Percentiles rank a stretch among this genome's conserved stretches.
Conservation (phyloP, 176 grass and related monocot species). For the Oryza brachyantha region DNA sequence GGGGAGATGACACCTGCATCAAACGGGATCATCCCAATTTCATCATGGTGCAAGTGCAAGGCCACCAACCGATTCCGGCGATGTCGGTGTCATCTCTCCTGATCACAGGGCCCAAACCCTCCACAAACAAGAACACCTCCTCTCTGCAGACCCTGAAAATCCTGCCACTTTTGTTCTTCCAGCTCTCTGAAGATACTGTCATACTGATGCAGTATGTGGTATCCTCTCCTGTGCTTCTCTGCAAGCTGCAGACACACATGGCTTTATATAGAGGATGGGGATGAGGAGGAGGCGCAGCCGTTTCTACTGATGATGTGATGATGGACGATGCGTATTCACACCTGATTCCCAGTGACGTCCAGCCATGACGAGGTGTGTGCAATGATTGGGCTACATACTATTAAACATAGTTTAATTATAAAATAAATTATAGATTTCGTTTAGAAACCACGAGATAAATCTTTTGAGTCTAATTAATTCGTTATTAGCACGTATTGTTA, state of each 20-base stretch:
- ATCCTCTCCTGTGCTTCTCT: not conserved
- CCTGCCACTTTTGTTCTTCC: not conserved
- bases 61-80: not conserved
- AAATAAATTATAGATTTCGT: too few relatives aligned
- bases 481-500: too few relatives aligned
- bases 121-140: not conserved
- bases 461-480: too few relatives aligned
- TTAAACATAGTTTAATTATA: too few relatives aligned
- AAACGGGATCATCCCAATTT: not conserved
- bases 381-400: too few relatives aligned
- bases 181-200: not conserved
- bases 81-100: constrained; percentile 75
- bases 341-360: not conserved
- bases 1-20: constrained; percentile 48
- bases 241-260: not conserved
- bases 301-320: not conserved
- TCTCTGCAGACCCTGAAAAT: not conserved
- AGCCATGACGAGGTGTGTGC: not conserved
- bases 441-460: too few relatives aligned
- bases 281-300: not conserved
- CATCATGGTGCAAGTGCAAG: not conserved
- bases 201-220: not conserved
- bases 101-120: constrained; percentile 39
- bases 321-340: not conserved
- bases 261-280: constrained; percentile 23